A percentile compares a stretch with the other conserved stretches of the same genome.
phyloP scores from a whole-genome alignment of 148 eudicot species.

The Cornus florida region DNA sequence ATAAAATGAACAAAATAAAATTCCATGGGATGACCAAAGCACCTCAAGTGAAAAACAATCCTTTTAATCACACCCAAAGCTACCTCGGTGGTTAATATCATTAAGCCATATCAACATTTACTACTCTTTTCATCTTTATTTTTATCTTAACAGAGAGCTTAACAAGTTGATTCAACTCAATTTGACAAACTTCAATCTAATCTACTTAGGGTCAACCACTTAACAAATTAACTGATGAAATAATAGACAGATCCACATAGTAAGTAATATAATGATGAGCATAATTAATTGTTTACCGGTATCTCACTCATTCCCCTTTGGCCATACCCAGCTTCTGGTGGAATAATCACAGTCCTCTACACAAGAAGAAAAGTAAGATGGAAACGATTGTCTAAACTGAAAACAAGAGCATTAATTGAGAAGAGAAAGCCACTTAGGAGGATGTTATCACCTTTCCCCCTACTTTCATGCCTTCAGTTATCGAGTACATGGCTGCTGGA shows the following conservation, averaged over 20 bases:
- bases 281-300: slow-evolving; percentile 52
- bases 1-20: no score
- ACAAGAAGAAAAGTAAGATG: slow-evolving; percentile 7
- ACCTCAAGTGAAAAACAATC: not conserved
- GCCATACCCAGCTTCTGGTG: slow-evolving; percentile 91
- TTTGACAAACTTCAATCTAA: not conserved
- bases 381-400: not conserved
- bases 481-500: slow-evolving; percentile 83
- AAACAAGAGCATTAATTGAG: not conserved
- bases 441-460: slow-evolving; percentile 76
- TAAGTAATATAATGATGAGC: not conserved
- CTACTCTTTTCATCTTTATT: not conserved
- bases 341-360: slow-evolving; percentile 92
- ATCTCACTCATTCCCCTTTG: slow-evolving; percentile 86
- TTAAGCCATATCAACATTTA: not conserved
- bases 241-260: not conserved
- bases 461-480: slow-evolving; percentile 90
- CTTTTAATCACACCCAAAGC: not conserved
- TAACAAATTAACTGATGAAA: not conserved
- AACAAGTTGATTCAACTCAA: not conserved
- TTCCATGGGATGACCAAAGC: not conserved
- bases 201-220: not conserved
- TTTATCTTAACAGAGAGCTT: not conserved
- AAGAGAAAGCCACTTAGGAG: not conserved
- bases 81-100: not conserved